Conservation (phyloP, 2,329 filamentous ascomycete genomes). For the Coniochaeta sp. region DNA sequence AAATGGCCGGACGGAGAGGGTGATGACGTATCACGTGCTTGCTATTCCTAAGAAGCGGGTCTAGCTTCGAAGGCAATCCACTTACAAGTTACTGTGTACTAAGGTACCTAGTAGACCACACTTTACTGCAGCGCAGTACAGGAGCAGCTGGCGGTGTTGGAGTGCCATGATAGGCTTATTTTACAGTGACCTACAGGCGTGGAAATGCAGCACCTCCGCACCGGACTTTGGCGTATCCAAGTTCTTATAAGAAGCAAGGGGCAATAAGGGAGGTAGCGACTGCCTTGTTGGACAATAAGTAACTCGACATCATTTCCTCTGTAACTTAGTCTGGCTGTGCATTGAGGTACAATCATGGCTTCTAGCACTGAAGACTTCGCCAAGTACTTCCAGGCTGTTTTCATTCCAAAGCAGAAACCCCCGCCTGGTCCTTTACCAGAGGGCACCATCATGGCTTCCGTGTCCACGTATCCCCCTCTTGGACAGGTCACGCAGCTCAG, state of each 20-base stretch:
- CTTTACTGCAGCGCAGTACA: too few species aligned
- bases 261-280: background rate
- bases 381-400: conserved; percentile 23
- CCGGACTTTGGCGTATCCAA: background rate
- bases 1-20: conserved; percentile 2
- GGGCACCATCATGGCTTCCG: conserved; percentile 22
- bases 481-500: conserved; percentile 63
- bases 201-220: background rate
- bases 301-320: background rate
- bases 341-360: background rate
- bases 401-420: conserved; percentile 28
- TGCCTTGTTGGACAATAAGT: too few species aligned
- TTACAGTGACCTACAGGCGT: conserved; percentile 2
- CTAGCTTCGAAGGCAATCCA: too few species aligned
- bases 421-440: conserved; percentile 13
- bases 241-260: background rate
- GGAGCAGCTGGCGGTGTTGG: background rate
- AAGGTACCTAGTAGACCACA: too few species aligned
- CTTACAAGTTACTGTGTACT: too few species aligned
- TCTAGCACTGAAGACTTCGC: conserved; percentile 17
- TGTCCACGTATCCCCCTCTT: conserved; percentile 60
- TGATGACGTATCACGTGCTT: conserved; percentile 1
- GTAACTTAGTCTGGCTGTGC: background rate
- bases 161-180: background rate
- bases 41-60: background rate